These are phyloP conservation scores for Trebouxia sp. DNA, from an alignment of 139 green algal genomes.

Conservation along the genomic window DNA sequence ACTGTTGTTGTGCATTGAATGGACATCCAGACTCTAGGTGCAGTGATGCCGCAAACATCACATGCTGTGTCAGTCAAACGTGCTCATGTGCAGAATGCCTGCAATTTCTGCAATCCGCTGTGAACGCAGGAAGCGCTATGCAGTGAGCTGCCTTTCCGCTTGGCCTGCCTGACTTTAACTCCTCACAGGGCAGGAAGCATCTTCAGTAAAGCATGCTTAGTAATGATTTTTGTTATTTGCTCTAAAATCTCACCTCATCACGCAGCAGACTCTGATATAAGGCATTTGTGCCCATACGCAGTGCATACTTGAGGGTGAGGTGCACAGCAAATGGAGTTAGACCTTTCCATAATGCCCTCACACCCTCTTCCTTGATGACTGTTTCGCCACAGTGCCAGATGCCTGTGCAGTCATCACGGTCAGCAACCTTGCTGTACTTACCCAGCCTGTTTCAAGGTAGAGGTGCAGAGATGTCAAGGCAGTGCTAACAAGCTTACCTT, in stretches of 20 bases:
- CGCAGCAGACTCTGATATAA: slow-evolving; percentile 82
- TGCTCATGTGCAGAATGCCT: too few relatives aligned
- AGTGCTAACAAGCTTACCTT: slow-evolving; percentile 41
- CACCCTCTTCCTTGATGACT: slow-evolving; percentile 80
- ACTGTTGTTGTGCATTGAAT: not conserved
- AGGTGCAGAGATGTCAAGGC: not conserved
- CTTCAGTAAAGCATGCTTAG: too few relatives aligned
- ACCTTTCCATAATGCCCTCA: slow-evolving; percentile 89
- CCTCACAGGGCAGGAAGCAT: too few relatives aligned
- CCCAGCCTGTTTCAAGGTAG: not conserved
- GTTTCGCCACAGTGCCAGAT: slow-evolving; percentile 80
- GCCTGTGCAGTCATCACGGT: too few relatives aligned
- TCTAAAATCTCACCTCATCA: slow-evolving; percentile 53
- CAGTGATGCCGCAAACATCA: too few relatives aligned
- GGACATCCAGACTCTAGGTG: too few relatives aligned
- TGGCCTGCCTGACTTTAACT: too few relatives aligned
- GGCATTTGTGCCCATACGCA: slow-evolving; percentile 93
- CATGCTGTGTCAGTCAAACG: too few relatives aligned
- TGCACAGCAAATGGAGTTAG: slow-evolving; percentile 94
- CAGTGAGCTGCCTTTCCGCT: too few relatives aligned
- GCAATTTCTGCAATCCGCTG: too few relatives aligned
- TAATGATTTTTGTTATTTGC: too few relatives aligned
- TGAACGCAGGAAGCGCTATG: too few relatives aligned
- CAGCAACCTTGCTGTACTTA: not conserved
- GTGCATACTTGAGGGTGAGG: slow-evolving; percentile 94